Base-by-base conservation (phyloP, 192 early-diverging fungal species). In the Thoreauomyces humboldtii region DNA sequence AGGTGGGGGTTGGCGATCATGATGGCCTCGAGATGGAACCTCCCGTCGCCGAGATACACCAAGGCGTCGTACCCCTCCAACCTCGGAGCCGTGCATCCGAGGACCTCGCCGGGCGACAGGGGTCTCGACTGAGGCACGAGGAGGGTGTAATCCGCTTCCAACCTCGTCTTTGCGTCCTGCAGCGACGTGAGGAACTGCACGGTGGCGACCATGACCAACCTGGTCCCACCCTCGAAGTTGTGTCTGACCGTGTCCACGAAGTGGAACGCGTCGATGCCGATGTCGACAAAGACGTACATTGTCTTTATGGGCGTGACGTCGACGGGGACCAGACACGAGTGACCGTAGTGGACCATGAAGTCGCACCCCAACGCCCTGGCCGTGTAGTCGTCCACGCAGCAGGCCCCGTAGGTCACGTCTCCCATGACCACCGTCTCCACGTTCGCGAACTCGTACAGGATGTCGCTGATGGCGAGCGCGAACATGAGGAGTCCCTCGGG, bases 361-460 rank as follows among this genome's bases (percentile, higher is more conserved):
- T 99, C 95, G 75, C 97, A 99, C 7, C 88, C 93, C 5, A 98
- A 81, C 1, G 88, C 91, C 31, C 80, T 80, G 0, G 97, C 95
- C 0, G 95, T 94, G 66, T 88, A 99, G 69, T 99, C 97, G 73
- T 99, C 97, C 12, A 99, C 83, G 71, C 97, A 99, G 70, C 97
- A 99, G 5, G 97, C 97, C 19, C 97, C 97, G 65, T 99, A 99
- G 0, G 97, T 99, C 0, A 99, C 97, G 71, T 99, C 97, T 29
- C 94, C 96, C 94, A 98, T 96, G 28, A 99, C 88, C 12, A 99
- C 78, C 5, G 92, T 93, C 61, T 97, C 94, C 0, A 92, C 94
- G 6, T 79, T 72, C 62, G 88, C 86, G 69, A 92, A 95, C 50
- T 80, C 75, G 81, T 94, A 89, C 15, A 99, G 65, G 57, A 99